These are phyloP conservation scores for Aspergillus carlsbadensis DNA, from an alignment of 495 filamentous ascomycete species.

Conservation along the genomic window DNA sequence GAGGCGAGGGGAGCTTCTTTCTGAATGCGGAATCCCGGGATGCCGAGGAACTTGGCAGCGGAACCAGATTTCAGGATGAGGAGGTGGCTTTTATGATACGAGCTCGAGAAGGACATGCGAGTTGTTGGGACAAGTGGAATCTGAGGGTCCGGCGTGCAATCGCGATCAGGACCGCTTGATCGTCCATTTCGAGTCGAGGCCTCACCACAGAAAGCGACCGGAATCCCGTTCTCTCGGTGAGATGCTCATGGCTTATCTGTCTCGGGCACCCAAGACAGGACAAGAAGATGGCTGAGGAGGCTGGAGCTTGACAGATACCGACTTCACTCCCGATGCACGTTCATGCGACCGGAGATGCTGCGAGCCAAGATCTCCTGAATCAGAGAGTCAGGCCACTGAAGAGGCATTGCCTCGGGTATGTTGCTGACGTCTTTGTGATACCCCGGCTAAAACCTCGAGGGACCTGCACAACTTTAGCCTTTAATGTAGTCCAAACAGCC, in stretches of 20 bases:
- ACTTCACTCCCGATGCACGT: neutral
- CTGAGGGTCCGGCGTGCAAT: too few species aligned
- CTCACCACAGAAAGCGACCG: too few species aligned
- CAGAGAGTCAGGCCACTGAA: neutral
- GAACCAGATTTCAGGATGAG: constrained; percentile 2
- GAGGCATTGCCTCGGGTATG: constrained; percentile 2
- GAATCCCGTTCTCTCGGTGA: too few species aligned
- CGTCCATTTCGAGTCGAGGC: too few species aligned
- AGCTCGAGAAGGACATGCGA: neutral
- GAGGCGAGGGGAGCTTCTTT: neutral
- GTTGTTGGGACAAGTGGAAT: constrained; percentile 47
- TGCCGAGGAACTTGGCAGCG: constrained; percentile 8
- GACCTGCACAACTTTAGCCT: neutral
- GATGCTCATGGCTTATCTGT: too few species aligned
- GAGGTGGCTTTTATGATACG: neutral
- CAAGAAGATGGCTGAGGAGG: neutral
- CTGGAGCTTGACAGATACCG: constrained; percentile 2
- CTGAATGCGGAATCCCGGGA: constrained; percentile 3
- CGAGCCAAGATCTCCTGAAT: too few species aligned
- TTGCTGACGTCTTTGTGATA: neutral
- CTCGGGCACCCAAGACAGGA: neutral
- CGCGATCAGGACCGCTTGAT: too few species aligned
- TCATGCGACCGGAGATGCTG: constrained; percentile 12
- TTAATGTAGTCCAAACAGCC: neutral
- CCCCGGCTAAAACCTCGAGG: neutral